Percentiles rank a stretch among this genome's conserved stretches.
These are phyloP conservation scores for Kodamaea fungicola DNA, from an alignment of 1,139 yeast species.

Conservation along the genomic window DNA sequence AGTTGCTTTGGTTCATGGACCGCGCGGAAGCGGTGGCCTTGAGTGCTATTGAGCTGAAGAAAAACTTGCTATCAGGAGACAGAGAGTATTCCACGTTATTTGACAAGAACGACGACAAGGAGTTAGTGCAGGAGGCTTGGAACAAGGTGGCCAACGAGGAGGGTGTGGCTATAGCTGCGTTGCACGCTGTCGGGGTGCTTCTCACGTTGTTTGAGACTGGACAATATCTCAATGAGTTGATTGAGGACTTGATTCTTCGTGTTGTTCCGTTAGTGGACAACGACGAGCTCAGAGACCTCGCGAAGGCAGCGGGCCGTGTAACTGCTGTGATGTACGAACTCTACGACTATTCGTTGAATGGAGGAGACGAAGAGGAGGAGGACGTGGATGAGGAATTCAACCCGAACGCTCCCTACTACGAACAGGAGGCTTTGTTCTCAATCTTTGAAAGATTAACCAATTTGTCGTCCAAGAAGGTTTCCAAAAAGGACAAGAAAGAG, in stretches of 20 bases:
- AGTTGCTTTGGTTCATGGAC: conserved; percentile 41
- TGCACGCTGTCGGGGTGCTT: conserved; percentile 48
- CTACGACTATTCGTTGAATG: conserved; percentile 41
- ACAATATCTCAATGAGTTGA: conserved; percentile 39
- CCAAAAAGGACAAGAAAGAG: conserved; percentile 61
- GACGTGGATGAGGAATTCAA: conserved; percentile 33
- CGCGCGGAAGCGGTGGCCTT: conserved; percentile 42
- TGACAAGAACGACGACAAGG: conserved; percentile 36
- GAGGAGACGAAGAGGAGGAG: conserved; percentile 13
- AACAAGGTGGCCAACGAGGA: conserved; percentile 33
- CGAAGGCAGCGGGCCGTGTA: conserved; percentile 57
- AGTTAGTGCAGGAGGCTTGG: conserved; percentile 35
- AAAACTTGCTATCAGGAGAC: conserved; percentile 37
- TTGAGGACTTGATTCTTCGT: conserved; percentile 36
- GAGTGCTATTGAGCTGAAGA: conserved; percentile 32
- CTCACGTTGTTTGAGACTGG: conserved; percentile 42
- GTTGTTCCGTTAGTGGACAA: conserved; percentile 41
- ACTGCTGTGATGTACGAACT: conserved; percentile 62
- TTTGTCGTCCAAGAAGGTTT: conserved; percentile 52
- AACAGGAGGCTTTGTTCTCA: conserved; percentile 48
- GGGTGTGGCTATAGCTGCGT: conserved; percentile 38
- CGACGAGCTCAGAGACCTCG: conserved; percentile 37
- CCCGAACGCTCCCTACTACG: conserved; percentile 55
- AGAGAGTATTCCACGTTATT: conserved; percentile 43
- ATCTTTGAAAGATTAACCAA: conserved; percentile 46